These are phyloP conservation scores for Eleusine indica DNA, from an alignment of 176 grass and related monocot genomes.

Conservation along the genomic window DNA sequence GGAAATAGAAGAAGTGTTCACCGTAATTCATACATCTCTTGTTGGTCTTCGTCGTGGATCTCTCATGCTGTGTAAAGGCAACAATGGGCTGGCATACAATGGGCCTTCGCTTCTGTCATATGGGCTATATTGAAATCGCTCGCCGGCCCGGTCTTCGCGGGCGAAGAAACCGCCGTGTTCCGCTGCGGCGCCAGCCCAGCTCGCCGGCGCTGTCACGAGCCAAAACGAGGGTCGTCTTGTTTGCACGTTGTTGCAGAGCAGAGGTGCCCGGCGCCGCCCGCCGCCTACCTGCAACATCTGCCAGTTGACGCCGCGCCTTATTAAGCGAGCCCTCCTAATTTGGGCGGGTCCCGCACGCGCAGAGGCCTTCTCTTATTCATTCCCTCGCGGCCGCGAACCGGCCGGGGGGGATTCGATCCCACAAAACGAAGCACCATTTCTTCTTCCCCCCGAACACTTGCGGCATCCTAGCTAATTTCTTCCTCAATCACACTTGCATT, in stretches of 20 bases:
- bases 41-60: no score
- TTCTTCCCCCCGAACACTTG: neutral
- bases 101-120: no score
- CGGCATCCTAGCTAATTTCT: neutral
- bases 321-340: neutral
- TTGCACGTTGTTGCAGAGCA: neutral
- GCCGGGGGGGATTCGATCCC: neutral
- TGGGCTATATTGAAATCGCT: no score
- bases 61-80: no score
- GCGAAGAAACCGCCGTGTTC: neutral
- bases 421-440: neutral
- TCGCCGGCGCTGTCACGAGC: neutral
- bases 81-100: no score
- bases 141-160: no score
- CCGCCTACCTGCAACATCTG: constrained; percentile 18
- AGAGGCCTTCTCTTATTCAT: neutral
- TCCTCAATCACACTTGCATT: neutral
- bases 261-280: neutral
- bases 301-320: constrained; percentile 9
- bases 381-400: neutral
- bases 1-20: no score
- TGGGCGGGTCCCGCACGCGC: neutral
- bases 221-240: neutral
- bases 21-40: no score
- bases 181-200: neutral